These are phyloP conservation scores for Acacia acuminata DNA, from an alignment of 306 rosid species.

Conservation along the genomic window DNA sequence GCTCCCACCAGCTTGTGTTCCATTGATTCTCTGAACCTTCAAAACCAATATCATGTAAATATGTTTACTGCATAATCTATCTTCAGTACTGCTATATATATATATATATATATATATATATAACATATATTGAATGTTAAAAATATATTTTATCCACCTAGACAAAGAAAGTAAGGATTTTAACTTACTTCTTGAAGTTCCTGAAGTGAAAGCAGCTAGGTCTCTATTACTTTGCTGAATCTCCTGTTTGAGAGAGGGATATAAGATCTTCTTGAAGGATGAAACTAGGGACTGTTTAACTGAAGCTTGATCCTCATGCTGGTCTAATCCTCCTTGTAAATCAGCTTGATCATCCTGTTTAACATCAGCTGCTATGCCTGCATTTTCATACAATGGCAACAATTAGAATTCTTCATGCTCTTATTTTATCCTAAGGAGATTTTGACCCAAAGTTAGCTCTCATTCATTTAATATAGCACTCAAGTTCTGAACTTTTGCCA, in stretches of 20 bases:
- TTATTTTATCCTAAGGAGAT: background rate
- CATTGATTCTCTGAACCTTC: slow-evolving; percentile 56
- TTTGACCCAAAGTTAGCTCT: background rate
- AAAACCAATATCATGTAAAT: background rate
- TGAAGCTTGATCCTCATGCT: slow-evolving; percentile 58
- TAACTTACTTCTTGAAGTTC: slow-evolving; percentile 12
- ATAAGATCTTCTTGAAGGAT: slow-evolving; percentile 54
- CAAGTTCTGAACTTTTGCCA: background rate
- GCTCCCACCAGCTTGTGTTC: slow-evolving; percentile 79
- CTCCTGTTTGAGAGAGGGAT: slow-evolving; percentile 67
- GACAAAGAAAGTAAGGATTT: background rate
- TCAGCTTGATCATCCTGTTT: slow-evolving; percentile 47
- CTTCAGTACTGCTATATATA: background rate
- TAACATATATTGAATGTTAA: background rate
- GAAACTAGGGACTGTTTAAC: slow-evolving; percentile 59
- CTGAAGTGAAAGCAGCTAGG: slow-evolving; percentile 24
- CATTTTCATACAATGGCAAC: slow-evolving; percentile 15
- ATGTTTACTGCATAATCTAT: background rate
- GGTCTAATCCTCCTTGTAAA: slow-evolving; percentile 28
- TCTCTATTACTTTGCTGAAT: slow-evolving; percentile 40
- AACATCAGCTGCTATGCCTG: slow-evolving; percentile 67
- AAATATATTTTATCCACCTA: background rate
- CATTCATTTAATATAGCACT: background rate
- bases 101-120: background rate
- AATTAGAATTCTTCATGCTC: slow-evolving; percentile 8